These are phyloP conservation scores for Chalara sp. DNA, from an alignment of 2,329 filamentous ascomycete genomes.

Conservation along the genomic window DNA sequence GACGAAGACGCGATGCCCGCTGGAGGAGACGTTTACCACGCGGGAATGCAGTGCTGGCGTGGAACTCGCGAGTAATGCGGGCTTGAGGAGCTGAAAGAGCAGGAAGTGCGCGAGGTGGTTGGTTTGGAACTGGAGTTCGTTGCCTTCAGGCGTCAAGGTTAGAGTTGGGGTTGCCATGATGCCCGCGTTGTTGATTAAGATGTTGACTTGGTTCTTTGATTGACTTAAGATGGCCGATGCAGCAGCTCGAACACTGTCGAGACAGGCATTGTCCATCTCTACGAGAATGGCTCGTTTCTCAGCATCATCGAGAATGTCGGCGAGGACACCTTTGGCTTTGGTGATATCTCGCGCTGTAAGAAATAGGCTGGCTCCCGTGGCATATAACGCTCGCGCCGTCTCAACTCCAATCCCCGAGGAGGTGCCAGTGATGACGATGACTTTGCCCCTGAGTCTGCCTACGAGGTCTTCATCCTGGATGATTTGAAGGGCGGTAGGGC, in stretches of 20 bases:
- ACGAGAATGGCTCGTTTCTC: slow-evolving; percentile 24
- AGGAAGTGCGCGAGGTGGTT: slow-evolving; percentile 50
- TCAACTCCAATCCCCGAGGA: slow-evolving; percentile 31
- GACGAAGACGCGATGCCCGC: slow-evolving; percentile 39
- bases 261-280: slow-evolving; percentile 26
- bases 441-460: slow-evolving; percentile 31
- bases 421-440: slow-evolving; percentile 30
- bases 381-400: slow-evolving; percentile 27
- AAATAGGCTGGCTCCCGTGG: slow-evolving; percentile 30
- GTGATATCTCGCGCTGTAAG: slow-evolving; percentile 28
- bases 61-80: slow-evolving; percentile 32
- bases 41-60: slow-evolving; percentile 36
- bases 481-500: slow-evolving; percentile 29
- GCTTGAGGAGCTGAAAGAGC: slow-evolving; percentile 42
- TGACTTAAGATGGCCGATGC: slow-evolving; percentile 20
- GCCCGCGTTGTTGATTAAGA: slow-evolving; percentile 20
- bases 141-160: slow-evolving; percentile 35
- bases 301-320: slow-evolving; percentile 33
- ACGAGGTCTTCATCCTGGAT: slow-evolving; percentile 17
- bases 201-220: slow-evolving; percentile 24
- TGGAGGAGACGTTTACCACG: slow-evolving; percentile 38
- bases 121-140: slow-evolving; percentile 43
- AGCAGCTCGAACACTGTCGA: slow-evolving; percentile 25
- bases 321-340: slow-evolving; percentile 24
- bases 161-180: slow-evolving; percentile 11